phyloP scores from a whole-genome alignment of 2,329 filamentous ascomycete species.

The Fusarium setosum region DNA sequence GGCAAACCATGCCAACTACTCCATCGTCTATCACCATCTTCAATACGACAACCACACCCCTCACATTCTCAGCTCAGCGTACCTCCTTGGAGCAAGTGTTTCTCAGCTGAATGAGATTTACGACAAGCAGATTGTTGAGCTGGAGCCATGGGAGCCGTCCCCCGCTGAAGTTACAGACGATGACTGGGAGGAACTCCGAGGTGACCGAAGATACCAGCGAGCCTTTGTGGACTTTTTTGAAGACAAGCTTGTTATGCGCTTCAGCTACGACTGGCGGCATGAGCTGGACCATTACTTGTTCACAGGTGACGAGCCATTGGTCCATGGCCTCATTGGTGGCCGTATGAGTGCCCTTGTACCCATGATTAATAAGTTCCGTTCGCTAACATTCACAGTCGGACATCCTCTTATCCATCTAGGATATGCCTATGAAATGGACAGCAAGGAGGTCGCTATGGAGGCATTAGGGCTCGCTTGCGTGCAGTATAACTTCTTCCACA shows the following conservation, averaged over 20 bases:
- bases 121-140: slow-evolving; percentile 75
- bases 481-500: slow-evolving; percentile 70
- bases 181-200: slow-evolving; percentile 90
- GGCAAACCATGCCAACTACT: slow-evolving; percentile 91
- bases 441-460: slow-evolving; percentile 88
- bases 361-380: neutral
- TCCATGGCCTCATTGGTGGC: slow-evolving; percentile 83
- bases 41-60: slow-evolving; percentile 85
- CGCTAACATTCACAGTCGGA: slow-evolving; percentile 68
- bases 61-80: slow-evolving; percentile 86
- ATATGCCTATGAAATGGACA: slow-evolving; percentile 92
- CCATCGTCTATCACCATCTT: slow-evolving; percentile 81
- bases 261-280: slow-evolving; percentile 85
- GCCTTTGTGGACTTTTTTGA: slow-evolving; percentile 97
- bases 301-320: slow-evolving; percentile 77
- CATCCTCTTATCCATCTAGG: slow-evolving; percentile 94
- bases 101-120: slow-evolving; percentile 84
- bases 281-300: slow-evolving; percentile 84
- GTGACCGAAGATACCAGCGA: slow-evolving; percentile 83
- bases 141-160: slow-evolving; percentile 86
- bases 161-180: slow-evolving; percentile 84
- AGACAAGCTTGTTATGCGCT: slow-evolving; percentile 80
- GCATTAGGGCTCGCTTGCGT: slow-evolving; percentile 76
- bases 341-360: slow-evolving; percentile 63
- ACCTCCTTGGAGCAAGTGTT: slow-evolving; percentile 81